Base-by-base conservation (phyloP, 306 rosid species). In the Fragaria ananassa region DNA sequence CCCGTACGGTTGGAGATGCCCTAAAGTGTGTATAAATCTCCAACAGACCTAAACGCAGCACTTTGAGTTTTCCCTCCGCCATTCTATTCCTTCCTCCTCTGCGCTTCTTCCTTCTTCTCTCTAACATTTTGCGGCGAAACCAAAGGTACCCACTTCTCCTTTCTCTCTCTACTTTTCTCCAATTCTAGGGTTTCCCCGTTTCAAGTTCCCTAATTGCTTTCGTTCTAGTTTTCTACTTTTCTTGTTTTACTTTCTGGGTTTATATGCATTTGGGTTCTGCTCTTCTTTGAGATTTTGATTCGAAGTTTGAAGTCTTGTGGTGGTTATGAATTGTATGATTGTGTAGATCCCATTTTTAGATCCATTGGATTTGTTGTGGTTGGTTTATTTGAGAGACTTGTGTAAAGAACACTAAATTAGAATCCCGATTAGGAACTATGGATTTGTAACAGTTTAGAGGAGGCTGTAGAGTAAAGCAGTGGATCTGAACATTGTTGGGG, bases 1-100 rank as follows among this genome's bases (percentile, higher is more conserved):
- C 44, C 10, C 10, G 44, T 37, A 51, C 31, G 29, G 12, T 56
- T 56, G 14, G 31, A 8, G 62, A 21, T 57, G 63, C 15, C 63
- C 63, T 57, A 23, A 57, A 23, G 63, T 1, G 60, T 21, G 63
- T 10, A 12, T 31, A 62, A 62, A 31, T 62, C 42, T 61, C 44
- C 25, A n/a, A 37, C 13, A 54, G 10, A 39, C 67, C 67, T 54
- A 54, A 25, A 11, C 54, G 56, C 76, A 37, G 34, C 57, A 21
- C 61, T 78, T 83, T 70, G 83, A 76, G 72, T 78, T 81, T 87
- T 83, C 89, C 93, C 87, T 87, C 92, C 81, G 47, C 8, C 69
- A 31, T 74, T 61, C 41, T 41, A 11, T 35, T 70, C 56, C 5
- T 19, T 14, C 54, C 10, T 45, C 14, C 11, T 10, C 49, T 45